Evolutionary conservation across 495 filamentous ascomycete species (phyloP), one percentile per base, ranked within the genome.

Genomic region (Trichocladium uniseriatum): DNA sequence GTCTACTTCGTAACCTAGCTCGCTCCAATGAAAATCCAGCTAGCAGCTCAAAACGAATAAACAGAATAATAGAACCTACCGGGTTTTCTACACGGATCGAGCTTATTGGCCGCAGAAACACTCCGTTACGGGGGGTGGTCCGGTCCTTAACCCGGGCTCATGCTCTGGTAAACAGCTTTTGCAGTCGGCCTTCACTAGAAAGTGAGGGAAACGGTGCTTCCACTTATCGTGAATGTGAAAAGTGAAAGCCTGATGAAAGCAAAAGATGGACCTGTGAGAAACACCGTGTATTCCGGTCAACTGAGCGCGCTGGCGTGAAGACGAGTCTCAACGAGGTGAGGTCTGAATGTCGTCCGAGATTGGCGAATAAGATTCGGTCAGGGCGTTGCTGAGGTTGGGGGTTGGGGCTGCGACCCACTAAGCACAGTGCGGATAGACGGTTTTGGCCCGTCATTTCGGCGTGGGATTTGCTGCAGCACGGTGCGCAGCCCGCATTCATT

Each of bases 291-390:
- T 22, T 2, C 8, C 16, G 1, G 16, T 3, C 7, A 16, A 0
- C 13, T 43, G 19, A 3, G 13, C 10, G 24, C 18, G 24, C 8
- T 27, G 40, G 32, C 9, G 22, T 39, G 41, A 51, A 11, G 8
- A 24, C 8, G 40, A 44, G 3, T 15, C 8, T 18, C 22, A 35
- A 2, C 16, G 24, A 22, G 13, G 42, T 51, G 34, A 45, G 27
- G 41, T 34, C 14, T 32, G 40, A 38, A 42, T 35, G 38, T 29
- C 21, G 48, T 43, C 11, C 21, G 39, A 50, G 32, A 43, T 50
- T 45, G 41, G 27, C 40, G 35, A 51, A 51, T 51, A 27, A 27
- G 24, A 27, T 27, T 8, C 24, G 10, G 15, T 6, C 6, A 35
- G 43, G 20, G 14, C 29, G 28, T 20, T 45, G 43, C 29, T 45